phyloP scores from a whole-genome alignment of 2,329 filamentous ascomycete species.

The Rhynchosporium graminicola region DNA sequence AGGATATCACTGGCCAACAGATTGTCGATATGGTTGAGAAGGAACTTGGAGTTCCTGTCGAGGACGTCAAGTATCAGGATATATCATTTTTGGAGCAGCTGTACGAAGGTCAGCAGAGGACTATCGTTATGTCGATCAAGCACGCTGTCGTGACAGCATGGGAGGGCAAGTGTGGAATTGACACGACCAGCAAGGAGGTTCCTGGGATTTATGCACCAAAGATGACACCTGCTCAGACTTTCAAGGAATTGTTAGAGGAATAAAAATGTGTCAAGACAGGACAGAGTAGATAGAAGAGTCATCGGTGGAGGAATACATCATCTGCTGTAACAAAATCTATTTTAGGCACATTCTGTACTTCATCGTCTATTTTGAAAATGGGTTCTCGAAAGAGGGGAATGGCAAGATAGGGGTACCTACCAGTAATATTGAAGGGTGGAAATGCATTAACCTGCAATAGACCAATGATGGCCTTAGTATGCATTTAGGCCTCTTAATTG shows the following conservation, averaged over 20 bases:
- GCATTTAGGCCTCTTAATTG: no score
- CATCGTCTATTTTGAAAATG: no score
- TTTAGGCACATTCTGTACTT: no score
- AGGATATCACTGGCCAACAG: slow-evolving; percentile 43
- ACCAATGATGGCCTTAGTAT: no score
- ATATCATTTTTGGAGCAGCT: slow-evolving; percentile 26
- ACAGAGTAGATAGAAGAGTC: no score
- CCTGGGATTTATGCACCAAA: neutral
- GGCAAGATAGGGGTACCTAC: no score
- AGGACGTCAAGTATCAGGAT: slow-evolving; percentile 41
- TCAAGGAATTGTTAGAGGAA: neutral
- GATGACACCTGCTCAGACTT: neutral
- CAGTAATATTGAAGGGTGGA: no score
- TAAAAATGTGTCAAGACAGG: neutral
- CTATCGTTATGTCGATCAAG: neutral
- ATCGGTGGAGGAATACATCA: no score
- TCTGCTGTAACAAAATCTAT: no score
- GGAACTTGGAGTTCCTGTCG: slow-evolving; percentile 36
- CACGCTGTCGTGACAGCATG: neutral
- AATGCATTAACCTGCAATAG: no score
- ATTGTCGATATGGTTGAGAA: slow-evolving; percentile 43
- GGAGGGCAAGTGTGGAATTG: slow-evolving; percentile 5
- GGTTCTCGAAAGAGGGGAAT: no score
- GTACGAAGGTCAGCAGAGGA: slow-evolving; percentile 31
- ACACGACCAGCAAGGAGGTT: slow-evolving; percentile 8